Conservation (phyloP, 176 grass and related monocot genomes). For the Oryza glumipatula region DNA sequence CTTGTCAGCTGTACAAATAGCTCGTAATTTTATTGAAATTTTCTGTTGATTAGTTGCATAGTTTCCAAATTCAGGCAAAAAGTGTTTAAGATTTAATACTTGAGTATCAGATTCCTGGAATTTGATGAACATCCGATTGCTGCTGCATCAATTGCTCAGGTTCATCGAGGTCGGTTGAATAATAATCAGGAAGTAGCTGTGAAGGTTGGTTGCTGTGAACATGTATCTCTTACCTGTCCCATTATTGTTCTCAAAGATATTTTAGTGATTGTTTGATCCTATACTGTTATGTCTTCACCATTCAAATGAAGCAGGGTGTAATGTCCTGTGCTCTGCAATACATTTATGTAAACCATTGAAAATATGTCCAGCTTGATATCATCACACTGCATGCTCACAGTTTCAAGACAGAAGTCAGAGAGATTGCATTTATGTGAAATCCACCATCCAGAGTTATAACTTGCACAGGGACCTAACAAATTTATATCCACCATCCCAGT, state of each 20-base stretch:
- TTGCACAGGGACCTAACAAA: not conserved
- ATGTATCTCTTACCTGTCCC: constrained; percentile 21
- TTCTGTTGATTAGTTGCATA: constrained; percentile 33
- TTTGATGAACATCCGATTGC: constrained; percentile 94
- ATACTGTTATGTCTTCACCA: constrained; percentile 5
- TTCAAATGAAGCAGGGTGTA: constrained; percentile 10
- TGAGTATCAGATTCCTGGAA: constrained; percentile 79
- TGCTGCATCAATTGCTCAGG: constrained; percentile 99
- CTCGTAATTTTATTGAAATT: constrained; percentile 16
- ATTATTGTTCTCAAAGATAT: constrained; percentile 18
- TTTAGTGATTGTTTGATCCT: constrained; percentile 3
- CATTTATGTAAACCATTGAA: constrained; percentile 25
- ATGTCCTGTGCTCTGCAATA: constrained; percentile 9
- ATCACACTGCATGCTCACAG: not conserved
- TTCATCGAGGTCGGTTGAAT: constrained; percentile 76
- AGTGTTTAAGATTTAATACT: constrained; percentile 38
- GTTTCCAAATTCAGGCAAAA: constrained; percentile 17
- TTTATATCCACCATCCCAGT: constrained; percentile 18
- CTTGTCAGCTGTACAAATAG: constrained; percentile 1
- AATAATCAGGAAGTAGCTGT: constrained; percentile 86
- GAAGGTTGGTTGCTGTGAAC: constrained; percentile 65
- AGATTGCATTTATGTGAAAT: constrained; percentile 23
- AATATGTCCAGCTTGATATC: constrained; percentile 3
- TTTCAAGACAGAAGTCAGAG: not conserved
- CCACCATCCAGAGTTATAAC: constrained; percentile 20